phyloP scores from a whole-genome alignment of 306 rosid species.

The Betula pendula region DNA sequence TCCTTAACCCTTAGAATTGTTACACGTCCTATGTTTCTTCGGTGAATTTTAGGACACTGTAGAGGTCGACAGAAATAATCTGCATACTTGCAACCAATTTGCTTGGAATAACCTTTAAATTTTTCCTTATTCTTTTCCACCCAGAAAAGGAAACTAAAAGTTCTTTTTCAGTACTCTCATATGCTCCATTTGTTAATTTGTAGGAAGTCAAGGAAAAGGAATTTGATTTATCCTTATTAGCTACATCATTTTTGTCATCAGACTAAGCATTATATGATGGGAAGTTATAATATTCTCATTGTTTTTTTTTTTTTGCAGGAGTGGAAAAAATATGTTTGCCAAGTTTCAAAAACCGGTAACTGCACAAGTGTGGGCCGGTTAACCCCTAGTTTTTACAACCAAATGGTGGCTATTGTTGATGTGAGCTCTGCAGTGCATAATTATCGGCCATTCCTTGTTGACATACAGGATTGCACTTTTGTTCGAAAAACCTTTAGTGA shows the following conservation, averaged over 20 bases:
- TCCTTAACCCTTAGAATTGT: no score
- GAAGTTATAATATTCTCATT: not conserved
- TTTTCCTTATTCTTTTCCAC: no score
- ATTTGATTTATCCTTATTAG: not conserved
- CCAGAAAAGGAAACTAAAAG: no score
- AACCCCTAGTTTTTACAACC: not conserved
- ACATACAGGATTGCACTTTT: slow-evolving; percentile 42
- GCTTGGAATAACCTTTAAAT: no score
- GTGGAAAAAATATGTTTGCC: not conserved
- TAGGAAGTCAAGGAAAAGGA: not conserved
- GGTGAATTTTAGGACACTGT: no score
- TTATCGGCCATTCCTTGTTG: not conserved
- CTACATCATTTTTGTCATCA: no score
- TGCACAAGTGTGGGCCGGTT: not conserved
- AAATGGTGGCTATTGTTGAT: not conserved
- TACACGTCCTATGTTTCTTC: no score
- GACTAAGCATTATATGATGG: not conserved
- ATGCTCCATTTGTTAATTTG: not conserved
- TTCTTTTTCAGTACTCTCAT: no score
- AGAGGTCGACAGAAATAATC: no score
- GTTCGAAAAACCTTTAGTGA: slow-evolving; percentile 41
- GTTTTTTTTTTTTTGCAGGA: not conserved
- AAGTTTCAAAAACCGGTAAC: not conserved
- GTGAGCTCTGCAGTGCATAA: not conserved
- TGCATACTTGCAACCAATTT: no score